A percentile compares a stretch with the other conserved stretches of the same genome.
Evolutionary conservation across 2,329 filamentous ascomycete species (phyloP).

Genomic region (Bipolaris zeicola): DNA sequence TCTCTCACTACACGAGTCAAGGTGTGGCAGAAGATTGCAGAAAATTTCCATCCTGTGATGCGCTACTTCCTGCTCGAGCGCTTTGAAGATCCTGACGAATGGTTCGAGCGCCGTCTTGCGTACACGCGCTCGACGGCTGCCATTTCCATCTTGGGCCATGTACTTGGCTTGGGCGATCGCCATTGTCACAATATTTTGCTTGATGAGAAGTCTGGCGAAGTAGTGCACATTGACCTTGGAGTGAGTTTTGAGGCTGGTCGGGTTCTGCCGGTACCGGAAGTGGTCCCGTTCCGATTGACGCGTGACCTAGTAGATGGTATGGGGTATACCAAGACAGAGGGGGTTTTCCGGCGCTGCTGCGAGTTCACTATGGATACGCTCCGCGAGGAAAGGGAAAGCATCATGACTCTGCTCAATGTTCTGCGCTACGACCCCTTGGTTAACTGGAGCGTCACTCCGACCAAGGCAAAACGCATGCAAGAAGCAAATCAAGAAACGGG

Average conservation of each 20-base stretch:
- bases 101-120: conserved; percentile 86
- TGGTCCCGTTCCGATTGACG: conserved; percentile 93
- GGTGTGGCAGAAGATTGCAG: conserved; percentile 77
- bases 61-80: conserved; percentile 96
- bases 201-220: conserved; percentile 86
- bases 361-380: conserved; percentile 96
- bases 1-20: conserved; percentile 72
- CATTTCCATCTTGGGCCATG: conserved; percentile 91
- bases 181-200: conserved; percentile 97
- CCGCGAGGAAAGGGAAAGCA: conserved; percentile 92
- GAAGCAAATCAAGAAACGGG: conserved; percentile 62
- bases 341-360: conserved; percentile 95
- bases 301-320: conserved; percentile 96
- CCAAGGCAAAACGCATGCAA: conserved; percentile 70
- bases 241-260: conserved; percentile 97
- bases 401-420: conserved; percentile 98
- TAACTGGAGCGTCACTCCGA: conserved; percentile 85
- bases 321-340: conserved; percentile 93
- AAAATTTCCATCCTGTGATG: conserved; percentile 90
- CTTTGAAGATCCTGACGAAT: conserved; percentile 92
- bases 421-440: conserved; percentile 97
- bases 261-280: conserved; percentile 91
- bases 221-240: conserved; percentile 95
- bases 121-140: conserved; percentile 94
- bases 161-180: conserved; percentile 89